Evolutionary conservation across 306 rosid species (phyloP), one percentile per base, ranked within the genome.

Genomic region (Gynostemma pentaphyllum): DNA sequence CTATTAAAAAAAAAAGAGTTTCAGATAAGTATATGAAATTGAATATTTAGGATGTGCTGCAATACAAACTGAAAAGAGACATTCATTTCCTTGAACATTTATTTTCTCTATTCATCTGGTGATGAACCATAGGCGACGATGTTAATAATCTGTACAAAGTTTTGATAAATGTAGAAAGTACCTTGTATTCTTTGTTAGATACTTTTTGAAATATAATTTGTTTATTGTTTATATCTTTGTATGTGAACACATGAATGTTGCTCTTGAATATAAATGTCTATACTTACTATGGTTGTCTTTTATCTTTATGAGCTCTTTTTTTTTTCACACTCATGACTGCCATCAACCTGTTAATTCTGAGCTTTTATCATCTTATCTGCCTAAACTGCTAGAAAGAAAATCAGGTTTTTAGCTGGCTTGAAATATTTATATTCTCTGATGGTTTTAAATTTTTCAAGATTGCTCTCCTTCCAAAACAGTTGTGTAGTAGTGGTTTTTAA

Each of bases 171-270:
- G 12, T 60, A 60, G 66, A 45, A 60, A 60, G 8, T 39, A 2
- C 37, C 37, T 2, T 2, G 37, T 39, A 60, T 60, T 59, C 66
- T 22, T 60, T 45, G 37, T 2, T 14, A 39, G 66, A 23, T 37
- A 23, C 32, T 60, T 61, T 45, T 40, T 61, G 66, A 9, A 61
- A 48, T 61, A 2, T 40, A 40, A 61, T 61, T 61, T 61, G 36
- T 61, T 61, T 41, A 61, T 61, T 61, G 49, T 61, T 61, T 40
- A 40, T 61, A 61, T 15, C 34, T 61, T 61, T 61, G 48, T 61
- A 40, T 40, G 63, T 30, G 26, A 54, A 27, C 65, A 34, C 11
- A 32, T 32, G 32, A 30, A 59, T 59, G 30, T 37, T 21, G 29
- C 65, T 19, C 46, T 22, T 59, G 3, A 21, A 59, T 59, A 59